phyloP scores from a whole-genome alignment of 1,284 basidiomycete genomes.

The Cystobasidiaceae sp. region DNA sequence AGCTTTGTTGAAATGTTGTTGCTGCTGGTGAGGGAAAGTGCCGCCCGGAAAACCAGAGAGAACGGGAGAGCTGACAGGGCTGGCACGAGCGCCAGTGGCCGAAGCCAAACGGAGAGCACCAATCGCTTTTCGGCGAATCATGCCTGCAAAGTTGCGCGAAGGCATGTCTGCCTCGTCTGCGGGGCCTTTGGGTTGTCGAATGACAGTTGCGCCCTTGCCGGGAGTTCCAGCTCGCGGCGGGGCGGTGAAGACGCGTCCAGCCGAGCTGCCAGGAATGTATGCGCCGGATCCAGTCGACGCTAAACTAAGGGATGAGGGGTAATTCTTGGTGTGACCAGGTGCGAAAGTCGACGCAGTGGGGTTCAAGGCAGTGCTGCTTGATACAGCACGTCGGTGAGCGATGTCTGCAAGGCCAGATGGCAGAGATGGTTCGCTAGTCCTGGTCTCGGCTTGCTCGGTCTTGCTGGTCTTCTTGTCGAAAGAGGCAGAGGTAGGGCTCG shows the following conservation, averaged over 20 bases:
- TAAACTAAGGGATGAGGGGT: constrained; percentile 19
- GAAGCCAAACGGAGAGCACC: constrained; percentile 21
- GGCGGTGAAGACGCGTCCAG: constrained; percentile 20
- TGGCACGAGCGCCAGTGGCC: constrained; percentile 7
- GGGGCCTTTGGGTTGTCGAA: constrained; percentile 29
- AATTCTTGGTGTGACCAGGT: neutral
- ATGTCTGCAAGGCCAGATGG: neutral
- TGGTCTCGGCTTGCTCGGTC: neutral
- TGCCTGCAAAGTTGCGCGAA: constrained; percentile 27
- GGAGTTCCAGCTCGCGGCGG: constrained; percentile 17
- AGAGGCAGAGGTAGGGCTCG: constrained; percentile 12
- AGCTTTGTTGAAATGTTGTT: neutral
- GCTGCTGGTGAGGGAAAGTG: neutral
- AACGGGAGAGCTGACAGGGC: constrained; percentile 17
- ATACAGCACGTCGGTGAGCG: neutral
- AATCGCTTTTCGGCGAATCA: constrained; percentile 26
- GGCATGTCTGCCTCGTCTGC: constrained; percentile 24
- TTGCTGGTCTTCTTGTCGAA: constrained; percentile 4
- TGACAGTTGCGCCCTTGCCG: neutral
- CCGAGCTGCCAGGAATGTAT: neutral
- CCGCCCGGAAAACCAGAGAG: neutral
- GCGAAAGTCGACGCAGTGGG: constrained; percentile 13
- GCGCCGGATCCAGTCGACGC: neutral
- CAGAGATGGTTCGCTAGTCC: neutral
- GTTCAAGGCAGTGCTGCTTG: neutral